Base-by-base conservation (phyloP, 2,329 filamentous ascomycete species). In the Alternaria novae-zelandiae region DNA sequence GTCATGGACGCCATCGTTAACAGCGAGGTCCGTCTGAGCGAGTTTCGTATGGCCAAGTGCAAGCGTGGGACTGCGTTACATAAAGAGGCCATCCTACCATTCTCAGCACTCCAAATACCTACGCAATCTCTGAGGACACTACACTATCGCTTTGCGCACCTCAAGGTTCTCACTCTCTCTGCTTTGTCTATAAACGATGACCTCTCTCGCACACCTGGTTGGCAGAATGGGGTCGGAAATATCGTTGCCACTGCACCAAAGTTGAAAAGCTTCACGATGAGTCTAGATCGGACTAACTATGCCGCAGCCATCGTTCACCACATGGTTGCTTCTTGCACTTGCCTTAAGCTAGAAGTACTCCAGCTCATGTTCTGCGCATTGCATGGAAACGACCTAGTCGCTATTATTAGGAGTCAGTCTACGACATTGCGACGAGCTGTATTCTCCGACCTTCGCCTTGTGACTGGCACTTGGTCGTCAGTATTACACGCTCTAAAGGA, bases 11-110 rank as follows among this genome's bases (percentile, higher is more conserved):
- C 74, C 13, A 54, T 78, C 12, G 28, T 63, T 8, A 56, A 65
- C 11, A 74, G 73, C 59, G 59, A 62, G 23, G 56, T 71, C 28
- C 58, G 58, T 13, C 51, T 78, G 6, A 50, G 71, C 20, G 66
- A 72, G 17, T 70, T 78, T 57, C 65, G 64, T 12, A 70, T 72
- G 61, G 61, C 64, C 23, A 73, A 70, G 47, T 65, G 64, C 13
- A 68, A 57, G 11, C 41, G 36, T 8, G 41, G 57, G 12, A 54
- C 57, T 3, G 50, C 32, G 5, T n/a, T 67, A 2, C 65, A 59
- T 28, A 70, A 70, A 11, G 63, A 58, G 11, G 63, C 64, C 0
- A 64, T 71, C 20, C 25, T 74, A 15, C 62, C 65, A 0, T 70
- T 70, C 26, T 59, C 68, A 0, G 66, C 66, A 4, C 59, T 77